Base-by-base conservation (phyloP, 441 rosid genomes). In the Croton laevigatus region DNA sequence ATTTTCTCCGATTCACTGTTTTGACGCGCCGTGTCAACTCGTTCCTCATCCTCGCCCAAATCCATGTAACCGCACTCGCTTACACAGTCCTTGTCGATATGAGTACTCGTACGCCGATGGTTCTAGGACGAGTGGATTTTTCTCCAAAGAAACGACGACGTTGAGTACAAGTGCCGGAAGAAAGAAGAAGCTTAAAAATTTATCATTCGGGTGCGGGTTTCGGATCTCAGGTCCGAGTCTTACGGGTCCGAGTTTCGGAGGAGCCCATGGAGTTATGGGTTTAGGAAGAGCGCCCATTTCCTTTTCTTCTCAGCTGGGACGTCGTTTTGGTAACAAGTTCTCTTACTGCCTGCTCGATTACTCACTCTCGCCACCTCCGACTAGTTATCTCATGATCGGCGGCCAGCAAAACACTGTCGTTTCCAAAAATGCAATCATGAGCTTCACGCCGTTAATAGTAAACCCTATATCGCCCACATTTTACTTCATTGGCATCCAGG, bases 191-290 rank as follows among this genome's bases (percentile, higher is more conserved):
- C 78, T 90, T 8, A 72, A 71, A 54, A 73, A 71, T 51, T 65
- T 93, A 0, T 70, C 86, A 34, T 90, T 93, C 64, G 98, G 97
- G 57, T 90, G 97, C 81, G 93, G 91, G 71, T 93, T 90, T 79
- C 84, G 69, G 71, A 76, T 77, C 79, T 82, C 91, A 38, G 96
- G 95, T 74, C 95, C 85, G 1, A 84, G 86, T 54, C 77, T 82
- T 2, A 68, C 89, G 17, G 91, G 98, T 40, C n/a, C 82, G 0
- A 85, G 86, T 77, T 89, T 90, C 80, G 79, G 81, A 19, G 95
- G 91, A 22, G 89, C 95, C 61, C 86, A 89, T 22, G 98, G 95
- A 6, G 95, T 93, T 0, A 79, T 93, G 88, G 98, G 98, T 59
- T 85, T 93, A 66, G 95, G 95, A 45, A 84, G 89, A 10, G 91